These are phyloP conservation scores for Yarrowia bubula DNA, from an alignment of 805 yeast species.

Conservation along the genomic window DNA sequence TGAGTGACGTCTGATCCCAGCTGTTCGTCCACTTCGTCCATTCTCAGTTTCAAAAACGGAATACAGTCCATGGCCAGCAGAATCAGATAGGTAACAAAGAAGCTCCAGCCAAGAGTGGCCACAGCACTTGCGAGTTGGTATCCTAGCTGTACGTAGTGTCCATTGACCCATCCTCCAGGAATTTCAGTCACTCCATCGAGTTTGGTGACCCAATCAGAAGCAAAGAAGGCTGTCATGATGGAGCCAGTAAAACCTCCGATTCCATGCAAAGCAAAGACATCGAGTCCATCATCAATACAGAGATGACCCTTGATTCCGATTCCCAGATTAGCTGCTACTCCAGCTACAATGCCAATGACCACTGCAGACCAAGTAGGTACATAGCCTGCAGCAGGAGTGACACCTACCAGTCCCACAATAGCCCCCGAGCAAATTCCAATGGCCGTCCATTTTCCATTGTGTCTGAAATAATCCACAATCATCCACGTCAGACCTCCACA, in stretches of 20 bases:
- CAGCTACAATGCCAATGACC: slow-evolving; percentile 77
- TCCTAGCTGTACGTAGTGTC: slow-evolving; percentile 83
- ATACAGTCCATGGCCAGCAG: slow-evolving; percentile 69
- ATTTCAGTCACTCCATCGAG: slow-evolving; percentile 65
- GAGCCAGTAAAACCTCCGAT: slow-evolving; percentile 89
- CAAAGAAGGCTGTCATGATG: slow-evolving; percentile 83
- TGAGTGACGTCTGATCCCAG: slow-evolving; percentile 85
- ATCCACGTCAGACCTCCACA: slow-evolving; percentile 92
- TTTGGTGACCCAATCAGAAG: slow-evolving; percentile 66
- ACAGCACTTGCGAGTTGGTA: slow-evolving; percentile 84
- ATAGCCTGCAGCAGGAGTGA: slow-evolving; percentile 80
- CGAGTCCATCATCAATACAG: slow-evolving; percentile 91
- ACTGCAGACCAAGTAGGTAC: slow-evolving; percentile 90
- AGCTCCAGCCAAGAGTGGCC: slow-evolving; percentile 78
- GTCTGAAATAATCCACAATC: slow-evolving; percentile 75
- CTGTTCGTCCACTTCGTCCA: slow-evolving; percentile 85
- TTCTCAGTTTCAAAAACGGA: slow-evolving; percentile 80
- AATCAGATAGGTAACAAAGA: slow-evolving; percentile 68
- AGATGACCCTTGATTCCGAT: slow-evolving; percentile 71
- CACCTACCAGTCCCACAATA: slow-evolving; percentile 89
- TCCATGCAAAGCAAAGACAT: slow-evolving; percentile 90
- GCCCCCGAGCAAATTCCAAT: slow-evolving; percentile 91
- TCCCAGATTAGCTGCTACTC: slow-evolving; percentile 76
- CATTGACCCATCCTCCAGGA: slow-evolving; percentile 91
- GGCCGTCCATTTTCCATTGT: slow-evolving; percentile 89